A percentile compares a stretch with the other conserved stretches of the same genome.
Conservation (phyloP, 2,329 filamentous ascomycete genomes). For the Colletotrichum musae region DNA sequence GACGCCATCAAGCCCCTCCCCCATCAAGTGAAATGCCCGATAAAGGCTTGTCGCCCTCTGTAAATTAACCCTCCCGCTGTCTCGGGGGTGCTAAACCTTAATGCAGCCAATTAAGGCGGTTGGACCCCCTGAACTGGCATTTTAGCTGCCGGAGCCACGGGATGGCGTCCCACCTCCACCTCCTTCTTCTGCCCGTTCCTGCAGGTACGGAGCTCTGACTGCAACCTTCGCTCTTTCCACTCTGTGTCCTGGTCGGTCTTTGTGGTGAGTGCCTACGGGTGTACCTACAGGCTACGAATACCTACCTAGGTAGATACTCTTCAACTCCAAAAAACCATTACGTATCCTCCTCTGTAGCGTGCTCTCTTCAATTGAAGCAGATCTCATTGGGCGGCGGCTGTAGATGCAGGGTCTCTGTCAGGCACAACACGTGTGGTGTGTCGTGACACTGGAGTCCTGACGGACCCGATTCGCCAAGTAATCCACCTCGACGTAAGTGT, state of each 20-base stretch:
- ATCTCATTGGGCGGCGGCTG: background rate
- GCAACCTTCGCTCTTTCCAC: background rate
- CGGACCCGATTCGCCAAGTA: background rate
- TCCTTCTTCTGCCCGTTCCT: conserved; percentile 12
- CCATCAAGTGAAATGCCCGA: conserved; percentile 8
- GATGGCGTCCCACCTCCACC: conserved; percentile 28
- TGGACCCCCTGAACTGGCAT: conserved; percentile 31
- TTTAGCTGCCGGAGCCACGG: conserved; percentile 36
- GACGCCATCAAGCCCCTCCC: conserved; percentile 4
- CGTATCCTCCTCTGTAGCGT: background rate
- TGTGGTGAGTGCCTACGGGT: no score
- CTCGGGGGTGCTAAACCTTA: conserved; percentile 37
- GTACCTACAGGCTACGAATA: no score
- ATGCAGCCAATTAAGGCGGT: conserved; percentile 34
- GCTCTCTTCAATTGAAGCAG: background rate
- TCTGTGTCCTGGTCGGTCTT: no score
- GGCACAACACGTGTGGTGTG: background rate
- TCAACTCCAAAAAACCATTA: background rate
- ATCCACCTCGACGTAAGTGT: no score
- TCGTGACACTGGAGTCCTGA: background rate
- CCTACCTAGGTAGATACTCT: no score
- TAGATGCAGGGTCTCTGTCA: background rate
- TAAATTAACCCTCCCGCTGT: conserved; percentile 34
- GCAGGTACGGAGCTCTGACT: conserved; percentile 18
- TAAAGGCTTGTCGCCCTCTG: conserved; percentile 27